Evolutionary conservation across 2,329 filamentous ascomycete species (phyloP).

Genomic region (Trichoderma sp.): DNA sequence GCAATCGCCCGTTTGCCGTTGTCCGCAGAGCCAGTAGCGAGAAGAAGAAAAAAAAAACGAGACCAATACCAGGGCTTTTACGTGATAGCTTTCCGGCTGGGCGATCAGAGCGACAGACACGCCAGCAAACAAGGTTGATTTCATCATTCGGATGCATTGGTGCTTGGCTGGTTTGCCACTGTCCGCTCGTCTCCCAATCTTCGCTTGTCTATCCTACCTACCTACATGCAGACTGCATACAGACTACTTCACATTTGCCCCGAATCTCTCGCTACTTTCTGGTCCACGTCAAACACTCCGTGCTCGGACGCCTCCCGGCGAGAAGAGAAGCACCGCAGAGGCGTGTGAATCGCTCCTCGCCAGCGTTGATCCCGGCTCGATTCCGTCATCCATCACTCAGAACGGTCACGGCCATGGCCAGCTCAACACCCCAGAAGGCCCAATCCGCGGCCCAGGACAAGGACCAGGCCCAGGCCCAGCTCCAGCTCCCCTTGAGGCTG

Average conservation of each 20-base stretch:
- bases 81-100: constrained; percentile 1
- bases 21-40: neutral
- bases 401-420: constrained; percentile 27
- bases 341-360: constrained; percentile 1
- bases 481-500: constrained; percentile 37
- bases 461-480: constrained; percentile 29
- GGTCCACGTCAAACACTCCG: neutral
- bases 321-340: neutral
- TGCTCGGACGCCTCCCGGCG: neutral
- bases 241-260: neutral
- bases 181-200: neutral
- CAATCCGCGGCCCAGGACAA: constrained; percentile 34
- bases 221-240: constrained; percentile 3
- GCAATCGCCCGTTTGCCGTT: neutral
- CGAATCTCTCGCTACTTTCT: neutral
- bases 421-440: constrained; percentile 33
- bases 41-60: neutral
- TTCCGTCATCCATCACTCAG: neutral
- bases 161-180: neutral
- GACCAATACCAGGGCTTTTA: neutral
- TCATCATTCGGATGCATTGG: constrained; percentile 8
- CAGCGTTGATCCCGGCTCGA: neutral
- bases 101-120: constrained; percentile 8
- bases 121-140: constrained; percentile 13
- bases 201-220: constrained; percentile 7